Evolutionary conservation across 1,139 yeast species (phyloP), one percentile per base, ranked within the genome.

Genomic region (Kodamaea suecica): DNA sequence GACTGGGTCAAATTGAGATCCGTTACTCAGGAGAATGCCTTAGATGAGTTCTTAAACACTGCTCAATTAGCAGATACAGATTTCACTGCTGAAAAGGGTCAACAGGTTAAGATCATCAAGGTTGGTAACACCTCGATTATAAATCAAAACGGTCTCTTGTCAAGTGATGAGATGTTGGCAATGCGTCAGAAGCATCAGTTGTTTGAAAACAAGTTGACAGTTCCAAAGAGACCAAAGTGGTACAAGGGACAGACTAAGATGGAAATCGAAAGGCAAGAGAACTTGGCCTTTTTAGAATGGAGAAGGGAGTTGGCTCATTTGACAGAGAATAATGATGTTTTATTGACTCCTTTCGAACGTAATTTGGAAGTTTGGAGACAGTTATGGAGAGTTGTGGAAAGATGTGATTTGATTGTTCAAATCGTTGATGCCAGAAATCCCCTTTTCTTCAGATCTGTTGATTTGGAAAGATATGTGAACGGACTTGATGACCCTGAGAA

Each of bases 391-490:
- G 99, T 94, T 34, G 87, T 90, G 12, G 99, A 94, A 59, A 76
- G 98, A 55, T 84, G 94, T 32, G 97, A 92, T 60, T 71, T 94
- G 50, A 78, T 94, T 31, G 97, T 94, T 4, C 99, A 94, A 58
- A 94, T 94, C 66, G 98, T 92, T 21, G 99, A 94, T 66, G 97
- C 97, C 6, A 75, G 99, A 62, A 88, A 86, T 54, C 98, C 99
- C 3, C 64, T 90, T 40, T 71, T 88, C 43, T 94, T 87, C 67
- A 75, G 97, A 57, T 88, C 97, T 1, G 76, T 78, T 23, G 98
- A 94, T 63, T 73, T 94, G 55, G 98, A 86, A 43, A 72, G 63
- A 24, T 94, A 92, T 53, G 97, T 88, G 19, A 66, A 74, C 36
- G 95, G 84, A 44, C 59, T 86, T 31, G 59, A 60, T 47, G 82